These are phyloP conservation scores for Epichloe bromicola DNA, from an alignment of 2,329 filamentous ascomycete species.

Conservation along the genomic window DNA sequence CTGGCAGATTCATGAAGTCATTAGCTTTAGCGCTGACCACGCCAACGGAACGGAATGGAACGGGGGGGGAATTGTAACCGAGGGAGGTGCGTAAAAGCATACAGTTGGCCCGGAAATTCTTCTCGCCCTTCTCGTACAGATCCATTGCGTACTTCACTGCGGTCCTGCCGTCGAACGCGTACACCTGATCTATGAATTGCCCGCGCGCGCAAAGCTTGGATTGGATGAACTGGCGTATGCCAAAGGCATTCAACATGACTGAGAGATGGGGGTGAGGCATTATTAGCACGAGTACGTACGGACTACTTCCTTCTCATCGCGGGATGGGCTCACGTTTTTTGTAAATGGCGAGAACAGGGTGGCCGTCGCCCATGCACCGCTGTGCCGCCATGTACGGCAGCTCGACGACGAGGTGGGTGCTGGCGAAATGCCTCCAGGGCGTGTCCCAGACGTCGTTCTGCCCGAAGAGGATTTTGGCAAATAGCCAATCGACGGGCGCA, in stretches of 20 bases:
- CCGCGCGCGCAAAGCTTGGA: neutral
- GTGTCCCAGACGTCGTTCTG: slow-evolving; percentile 32
- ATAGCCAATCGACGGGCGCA: slow-evolving; percentile 30
- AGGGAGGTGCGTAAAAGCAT: neutral
- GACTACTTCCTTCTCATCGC: neutral
- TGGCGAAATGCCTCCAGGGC: slow-evolving; percentile 29
- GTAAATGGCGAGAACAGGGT: slow-evolving; percentile 29
- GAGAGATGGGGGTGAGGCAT: neutral
- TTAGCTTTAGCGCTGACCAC: slow-evolving; percentile 13
- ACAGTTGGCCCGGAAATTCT: neutral
- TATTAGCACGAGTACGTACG: no score
- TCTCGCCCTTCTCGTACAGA: neutral
- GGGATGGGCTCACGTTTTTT: slow-evolving; percentile 9
- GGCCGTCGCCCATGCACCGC: slow-evolving; percentile 29
- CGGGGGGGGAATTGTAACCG: neutral
- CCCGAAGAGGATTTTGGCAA: slow-evolving; percentile 38
- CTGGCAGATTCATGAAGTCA: slow-evolving; percentile 23
- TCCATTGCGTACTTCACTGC: neutral
- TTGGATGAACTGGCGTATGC: neutral
- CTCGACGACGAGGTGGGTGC: slow-evolving; percentile 30
- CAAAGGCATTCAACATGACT: slow-evolving; percentile 4
- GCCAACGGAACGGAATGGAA: neutral
- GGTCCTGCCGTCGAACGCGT: neutral
- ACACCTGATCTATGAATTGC: neutral
- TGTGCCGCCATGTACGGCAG: slow-evolving; percentile 30